Evolutionary conservation across 441 rosid species (phyloP), one percentile per base, ranked within the genome.

Genomic region (Sinapis alba): DNA sequence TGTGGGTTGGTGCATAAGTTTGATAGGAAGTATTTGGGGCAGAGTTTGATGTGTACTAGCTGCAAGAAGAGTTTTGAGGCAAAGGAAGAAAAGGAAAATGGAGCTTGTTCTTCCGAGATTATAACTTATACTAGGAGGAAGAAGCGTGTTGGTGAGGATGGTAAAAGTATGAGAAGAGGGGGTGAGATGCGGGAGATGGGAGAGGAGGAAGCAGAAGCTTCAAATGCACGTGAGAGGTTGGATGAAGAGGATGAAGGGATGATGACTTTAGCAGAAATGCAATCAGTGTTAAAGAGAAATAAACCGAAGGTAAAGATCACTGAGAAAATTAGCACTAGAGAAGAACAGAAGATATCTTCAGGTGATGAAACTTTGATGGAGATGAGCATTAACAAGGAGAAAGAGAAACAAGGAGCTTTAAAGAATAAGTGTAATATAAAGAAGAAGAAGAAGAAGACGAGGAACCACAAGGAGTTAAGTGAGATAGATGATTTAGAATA

Each of bases 261-360:
- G 78, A 85, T 90, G 94, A 94, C 98, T 12, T 76, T 92, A 75
- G 94, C 94, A 1, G 88, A 91, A 81, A 82, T 95, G 90, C 89
- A 85, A 75, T 71, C 79, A 66, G 78, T 79, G 72, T 82, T 83
- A 3, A 89, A 72, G 86, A 71, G 72, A 77, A 88, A 75, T 1
- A 78, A 73, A 75, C 79, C 69, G 24, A 84, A 84, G 81, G 71
- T 8, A 36, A 85, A 84, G 62, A 56, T 50, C 43, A 76, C 71
- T 27, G 53, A 21, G 62, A 68, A 41, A 60, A 73, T 18, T 28
- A 66, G 65, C 15, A 16, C 6, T 11, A 62, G 76, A 47, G 83
- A 68, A 82, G 63, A 80, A 45, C 68, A 51, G 4, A 68, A 68
- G 50, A 47, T 13, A 57, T 36, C 69, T 45, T 45, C 53, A 15